These are phyloP conservation scores for Edaphochlamys debaryana DNA, from an alignment of 139 green algal genomes.

Conservation along the genomic window DNA sequence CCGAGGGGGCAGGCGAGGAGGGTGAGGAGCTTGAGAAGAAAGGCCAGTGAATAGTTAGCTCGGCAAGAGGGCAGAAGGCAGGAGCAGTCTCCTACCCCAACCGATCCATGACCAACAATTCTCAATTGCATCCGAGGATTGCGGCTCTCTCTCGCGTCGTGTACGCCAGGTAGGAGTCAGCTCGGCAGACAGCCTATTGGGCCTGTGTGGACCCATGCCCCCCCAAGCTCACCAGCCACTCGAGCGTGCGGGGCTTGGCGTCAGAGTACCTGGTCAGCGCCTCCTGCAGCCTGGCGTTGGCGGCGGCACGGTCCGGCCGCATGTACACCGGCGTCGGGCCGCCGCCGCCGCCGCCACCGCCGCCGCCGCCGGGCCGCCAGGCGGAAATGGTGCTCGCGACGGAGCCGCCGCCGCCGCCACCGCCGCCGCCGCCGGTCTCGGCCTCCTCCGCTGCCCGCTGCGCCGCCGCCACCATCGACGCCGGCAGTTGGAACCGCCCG, in stretches of 20 bases:
- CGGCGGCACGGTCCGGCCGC: constrained; percentile 20
- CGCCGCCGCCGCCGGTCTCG: not conserved
- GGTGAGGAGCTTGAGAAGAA: no score
- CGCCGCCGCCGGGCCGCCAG: not conserved
- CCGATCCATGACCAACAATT: no score
- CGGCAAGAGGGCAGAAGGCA: no score
- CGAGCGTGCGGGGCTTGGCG: constrained; percentile 41
- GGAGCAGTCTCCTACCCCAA: no score
- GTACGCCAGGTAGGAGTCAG: no score
- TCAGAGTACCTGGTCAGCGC: constrained; percentile 29
- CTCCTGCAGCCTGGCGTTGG: constrained; percentile 33
- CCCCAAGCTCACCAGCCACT: constrained; percentile 38
- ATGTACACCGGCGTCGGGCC: constrained; percentile 25
- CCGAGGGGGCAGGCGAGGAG: no score
- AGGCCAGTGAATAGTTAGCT: no score
- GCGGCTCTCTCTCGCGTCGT: no score
- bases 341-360: not conserved
- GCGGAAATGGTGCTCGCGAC: constrained; percentile 4
- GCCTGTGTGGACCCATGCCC: no score
- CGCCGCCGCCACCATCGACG: constrained; percentile 35
- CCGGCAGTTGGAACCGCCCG: constrained; percentile 22
- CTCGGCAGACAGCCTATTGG: no score
- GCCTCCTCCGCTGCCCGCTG: constrained; percentile 10
- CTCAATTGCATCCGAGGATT: no score
- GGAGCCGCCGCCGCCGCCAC: constrained; percentile 11